phyloP scores from a whole-genome alignment of 495 filamentous ascomycete species.

The Aspergillus biplanus region DNA sequence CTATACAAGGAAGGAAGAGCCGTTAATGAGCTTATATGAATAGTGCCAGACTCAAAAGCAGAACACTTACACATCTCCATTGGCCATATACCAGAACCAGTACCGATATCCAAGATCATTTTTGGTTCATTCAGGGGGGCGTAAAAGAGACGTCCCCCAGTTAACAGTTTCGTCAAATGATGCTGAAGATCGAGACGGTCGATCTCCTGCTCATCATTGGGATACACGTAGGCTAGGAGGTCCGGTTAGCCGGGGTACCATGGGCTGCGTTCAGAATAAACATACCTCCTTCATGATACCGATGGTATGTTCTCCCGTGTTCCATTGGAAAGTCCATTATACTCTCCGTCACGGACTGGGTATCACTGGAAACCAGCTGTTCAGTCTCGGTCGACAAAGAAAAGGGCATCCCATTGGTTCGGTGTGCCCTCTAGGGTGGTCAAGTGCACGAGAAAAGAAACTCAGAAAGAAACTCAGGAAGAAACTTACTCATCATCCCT shows the following conservation, averaged over 20 bases:
- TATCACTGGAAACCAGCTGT: conserved; percentile 37
- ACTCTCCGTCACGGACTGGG: conserved; percentile 54
- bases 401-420: background rate
- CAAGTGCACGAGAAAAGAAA: background rate
- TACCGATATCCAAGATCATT: conserved; percentile 68
- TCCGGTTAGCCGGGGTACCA: conserved; percentile 8
- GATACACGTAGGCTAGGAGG: conserved; percentile 53
- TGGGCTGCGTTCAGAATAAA: conserved; percentile 6
- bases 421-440: background rate
- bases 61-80: conserved; percentile 60
- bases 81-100: conserved; percentile 74
- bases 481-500: conserved; percentile 29
- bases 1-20: conserved; percentile 26
- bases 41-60: background rate
- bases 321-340: conserved; percentile 56
- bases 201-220: conserved; percentile 60
- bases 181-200: conserved; percentile 64
- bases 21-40: conserved; percentile 9
- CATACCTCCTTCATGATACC: conserved; percentile 59
- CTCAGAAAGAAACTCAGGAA: background rate
- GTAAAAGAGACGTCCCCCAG: conserved; percentile 57
- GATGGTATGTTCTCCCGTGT: conserved; percentile 61
- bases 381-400: conserved; percentile 2
- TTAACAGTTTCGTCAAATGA: conserved; percentile 58
- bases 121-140: conserved; percentile 60